Conservation (phyloP, 176 grass and related monocot species). For the Phyllostachys edulis region DNA sequence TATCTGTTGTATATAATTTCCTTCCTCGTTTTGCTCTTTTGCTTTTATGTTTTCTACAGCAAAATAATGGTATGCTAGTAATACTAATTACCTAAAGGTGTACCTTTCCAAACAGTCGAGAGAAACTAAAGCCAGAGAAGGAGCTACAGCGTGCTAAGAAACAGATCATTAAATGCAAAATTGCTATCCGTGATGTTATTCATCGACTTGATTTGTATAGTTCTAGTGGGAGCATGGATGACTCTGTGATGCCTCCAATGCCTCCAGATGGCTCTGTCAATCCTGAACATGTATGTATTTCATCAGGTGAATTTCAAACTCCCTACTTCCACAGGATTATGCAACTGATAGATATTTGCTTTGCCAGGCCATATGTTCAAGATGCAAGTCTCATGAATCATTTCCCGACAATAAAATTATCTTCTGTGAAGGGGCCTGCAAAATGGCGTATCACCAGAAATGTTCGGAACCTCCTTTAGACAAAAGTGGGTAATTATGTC, state of each 20-base stretch:
- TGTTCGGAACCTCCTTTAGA: conserved; percentile 63
- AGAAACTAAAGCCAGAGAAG: conserved; percentile 97
- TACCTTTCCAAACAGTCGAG: conserved; percentile 57
- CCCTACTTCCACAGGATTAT: conserved; percentile 18
- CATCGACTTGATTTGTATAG: conserved; percentile 64
- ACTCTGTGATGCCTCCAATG: conserved; percentile 43
- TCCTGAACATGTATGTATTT: conserved; percentile 59
- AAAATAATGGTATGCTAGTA: conserved; percentile 26
- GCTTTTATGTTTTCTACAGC: conserved; percentile 14
- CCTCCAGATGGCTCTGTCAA: conserved; percentile 44
- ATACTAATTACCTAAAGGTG: conserved; percentile 36
- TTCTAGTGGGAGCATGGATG: conserved; percentile 54
- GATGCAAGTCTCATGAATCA: conserved; percentile 69
- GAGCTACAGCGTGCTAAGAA: conserved; percentile 91
- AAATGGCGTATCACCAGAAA: conserved; percentile 70
- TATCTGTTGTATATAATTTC: not conserved
- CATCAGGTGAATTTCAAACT: conserved; percentile 24
- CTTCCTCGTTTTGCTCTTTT: conserved; percentile 5
- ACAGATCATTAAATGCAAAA: conserved; percentile 87
- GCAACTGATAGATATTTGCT: conserved; percentile 40
- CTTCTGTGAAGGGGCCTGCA: conserved; percentile 66
- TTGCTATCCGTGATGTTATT: conserved; percentile 87
- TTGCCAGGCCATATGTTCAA: conserved; percentile 57
- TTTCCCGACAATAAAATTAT: conserved; percentile 61
- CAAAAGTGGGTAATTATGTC: conserved; percentile 49